Conservation (phyloP, 768 basidiomycete species). For the Lactifluus piperatus region DNA sequence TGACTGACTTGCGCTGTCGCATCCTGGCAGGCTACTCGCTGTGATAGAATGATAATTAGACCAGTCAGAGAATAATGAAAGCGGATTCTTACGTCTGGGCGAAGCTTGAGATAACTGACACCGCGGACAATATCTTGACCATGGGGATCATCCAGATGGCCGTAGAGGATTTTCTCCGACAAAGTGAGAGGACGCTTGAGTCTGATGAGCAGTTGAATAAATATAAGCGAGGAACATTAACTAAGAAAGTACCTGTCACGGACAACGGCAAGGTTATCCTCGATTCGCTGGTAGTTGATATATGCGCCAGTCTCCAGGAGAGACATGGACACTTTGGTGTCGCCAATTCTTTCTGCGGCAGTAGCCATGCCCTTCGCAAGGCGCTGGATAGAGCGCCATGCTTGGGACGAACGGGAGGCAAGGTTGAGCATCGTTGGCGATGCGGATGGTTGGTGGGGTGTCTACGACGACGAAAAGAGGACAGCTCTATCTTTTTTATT, state of each 20-base stretch:
- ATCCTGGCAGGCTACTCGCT: constrained; percentile 90
- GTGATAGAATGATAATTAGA: constrained; percentile 11
- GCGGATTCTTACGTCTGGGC: constrained; percentile 76
- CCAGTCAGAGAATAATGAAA: constrained; percentile 5
- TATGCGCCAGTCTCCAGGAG: constrained; percentile 72
- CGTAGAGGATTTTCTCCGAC: constrained; percentile 96
- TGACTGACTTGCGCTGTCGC: constrained; percentile 64
- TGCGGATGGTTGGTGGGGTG: constrained; percentile 11
- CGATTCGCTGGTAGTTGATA: constrained; percentile 96
- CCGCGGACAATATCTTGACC: constrained; percentile 89
- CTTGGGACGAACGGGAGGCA: constrained; percentile 16
- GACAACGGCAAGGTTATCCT: constrained; percentile 89
- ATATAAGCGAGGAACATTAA: neutral
- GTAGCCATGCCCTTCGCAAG: constrained; percentile 61
- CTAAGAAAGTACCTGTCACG: constrained; percentile 53
- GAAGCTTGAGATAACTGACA: constrained; percentile 90
- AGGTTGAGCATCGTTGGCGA: constrained; percentile 20
- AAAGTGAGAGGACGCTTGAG: constrained; percentile 85
- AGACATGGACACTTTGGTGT: constrained; percentile 86
- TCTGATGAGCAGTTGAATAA: constrained; percentile 32
- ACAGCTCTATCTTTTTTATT: neutral
- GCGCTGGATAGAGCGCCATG: constrained; percentile 20
- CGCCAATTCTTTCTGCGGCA: constrained; percentile 65
- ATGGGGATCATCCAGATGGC: constrained; percentile 92
- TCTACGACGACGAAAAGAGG: neutral